These are phyloP conservation scores for Amylostereum areolatum DNA, from an alignment of 1,284 basidiomycete species.

Conservation along the genomic window DNA sequence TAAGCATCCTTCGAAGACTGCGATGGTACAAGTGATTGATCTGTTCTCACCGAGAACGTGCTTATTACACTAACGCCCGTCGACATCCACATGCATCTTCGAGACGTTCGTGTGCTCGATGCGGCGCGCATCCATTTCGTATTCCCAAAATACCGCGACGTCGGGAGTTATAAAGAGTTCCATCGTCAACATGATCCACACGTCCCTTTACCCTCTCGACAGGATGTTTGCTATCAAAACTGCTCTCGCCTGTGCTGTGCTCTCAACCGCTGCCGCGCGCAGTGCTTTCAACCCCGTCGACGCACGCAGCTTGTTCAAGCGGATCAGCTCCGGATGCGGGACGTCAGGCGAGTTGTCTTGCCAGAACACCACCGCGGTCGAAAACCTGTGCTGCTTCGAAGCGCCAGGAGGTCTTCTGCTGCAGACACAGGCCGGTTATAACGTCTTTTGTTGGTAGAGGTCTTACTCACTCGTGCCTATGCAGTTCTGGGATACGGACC, in stretches of 20 bases:
- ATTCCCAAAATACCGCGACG: too few relatives aligned
- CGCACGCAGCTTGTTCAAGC: conserved; percentile 17
- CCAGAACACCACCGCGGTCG: conserved; percentile 21
- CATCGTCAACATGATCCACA: too few relatives aligned
- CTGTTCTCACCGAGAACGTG: too few relatives aligned
- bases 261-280: neutral
- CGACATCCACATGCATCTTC: too few relatives aligned
- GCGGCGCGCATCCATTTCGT: too few relatives aligned
- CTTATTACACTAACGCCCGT: too few relatives aligned
- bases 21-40: too few relatives aligned
- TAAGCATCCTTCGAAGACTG: too few relatives aligned
- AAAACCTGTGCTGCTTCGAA: conserved; percentile 28
- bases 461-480: conserved; percentile 1
- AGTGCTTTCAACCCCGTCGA: neutral
- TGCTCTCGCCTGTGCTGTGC: neutral
- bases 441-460: conserved; percentile 5
- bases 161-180: too few relatives aligned
- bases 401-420: conserved; percentile 44
- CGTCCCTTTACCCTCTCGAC: neutral
- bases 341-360: conserved; percentile 28
- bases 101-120: too few relatives aligned
- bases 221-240: neutral
- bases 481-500: conserved; percentile 32
- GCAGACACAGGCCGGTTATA: conserved; percentile 46
- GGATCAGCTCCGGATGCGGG: conserved; percentile 27